Percentiles rank a stretch among this genome's conserved stretches.
Evolutionary conservation across 2,329 filamentous ascomycete species (phyloP).

Genomic region (Chalara sp.): DNA sequence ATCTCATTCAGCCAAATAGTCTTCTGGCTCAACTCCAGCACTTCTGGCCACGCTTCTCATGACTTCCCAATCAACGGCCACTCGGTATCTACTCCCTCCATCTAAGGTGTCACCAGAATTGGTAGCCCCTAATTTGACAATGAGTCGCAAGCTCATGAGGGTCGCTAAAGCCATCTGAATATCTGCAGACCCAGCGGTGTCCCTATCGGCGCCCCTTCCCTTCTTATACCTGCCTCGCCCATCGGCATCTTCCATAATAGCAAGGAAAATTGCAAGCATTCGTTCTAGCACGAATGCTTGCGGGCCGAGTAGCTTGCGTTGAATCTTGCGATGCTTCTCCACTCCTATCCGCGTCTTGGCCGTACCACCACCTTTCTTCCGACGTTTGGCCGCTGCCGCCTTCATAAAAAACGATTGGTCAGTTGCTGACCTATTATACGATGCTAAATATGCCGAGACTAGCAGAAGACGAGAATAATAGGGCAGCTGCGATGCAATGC

Average conservation of each 20-base stretch:
- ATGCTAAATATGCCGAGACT: constrained; percentile 72
- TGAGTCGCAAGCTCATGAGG: constrained; percentile 60
- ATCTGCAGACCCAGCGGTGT: constrained; percentile 37
- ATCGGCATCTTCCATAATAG: constrained; percentile 44
- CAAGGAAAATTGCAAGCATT: constrained; percentile 70
- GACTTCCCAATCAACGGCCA: constrained; percentile 74
- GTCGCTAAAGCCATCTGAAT: constrained; percentile 63
- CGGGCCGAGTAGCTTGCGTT: constrained; percentile 69
- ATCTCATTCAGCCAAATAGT: constrained; percentile 61
- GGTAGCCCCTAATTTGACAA: constrained; percentile 53
- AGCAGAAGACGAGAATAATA: constrained; percentile 69
- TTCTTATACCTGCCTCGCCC: constrained; percentile 15
- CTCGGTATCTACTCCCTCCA: constrained; percentile 65
- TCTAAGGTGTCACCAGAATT: constrained; percentile 58
- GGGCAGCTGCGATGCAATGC: constrained; percentile 53
- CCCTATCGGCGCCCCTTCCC: background rate
- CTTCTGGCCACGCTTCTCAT: constrained; percentile 63
- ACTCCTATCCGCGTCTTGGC: constrained; percentile 25
- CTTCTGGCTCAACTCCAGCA: constrained; percentile 71
- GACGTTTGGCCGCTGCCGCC: constrained; percentile 27
- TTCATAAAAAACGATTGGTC: constrained; percentile 68
- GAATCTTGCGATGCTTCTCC: constrained; percentile 62
- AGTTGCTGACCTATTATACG: constrained; percentile 69
- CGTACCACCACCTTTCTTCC: constrained; percentile 37
- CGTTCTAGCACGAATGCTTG: constrained; percentile 73